Conservation (phyloP, 352 stramenopile species). For the Phytophthora pinifolia region DNA sequence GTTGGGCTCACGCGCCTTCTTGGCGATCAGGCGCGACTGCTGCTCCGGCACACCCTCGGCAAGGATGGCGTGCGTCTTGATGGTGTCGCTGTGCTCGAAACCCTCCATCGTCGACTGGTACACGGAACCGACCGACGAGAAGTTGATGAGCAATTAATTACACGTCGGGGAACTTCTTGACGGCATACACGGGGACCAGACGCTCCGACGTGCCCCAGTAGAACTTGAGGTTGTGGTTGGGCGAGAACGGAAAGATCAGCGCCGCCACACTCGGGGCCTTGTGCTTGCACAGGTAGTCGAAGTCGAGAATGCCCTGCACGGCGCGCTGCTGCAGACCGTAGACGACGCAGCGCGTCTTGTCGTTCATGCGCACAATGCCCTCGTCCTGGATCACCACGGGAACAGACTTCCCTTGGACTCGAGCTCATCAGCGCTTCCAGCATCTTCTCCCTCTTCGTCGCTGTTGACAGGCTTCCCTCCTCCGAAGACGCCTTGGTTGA, state of each 20-base stretch:
- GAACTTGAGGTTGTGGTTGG: constrained; percentile 97
- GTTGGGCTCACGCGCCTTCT: constrained; percentile 88
- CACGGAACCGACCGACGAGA: constrained; percentile 97
- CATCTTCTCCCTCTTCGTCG: constrained; percentile 35
- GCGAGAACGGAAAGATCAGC: constrained; percentile 95
- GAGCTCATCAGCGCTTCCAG: constrained; percentile 25
- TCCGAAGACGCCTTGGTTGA: constrained; percentile 31
- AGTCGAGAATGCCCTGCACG: constrained; percentile 97
- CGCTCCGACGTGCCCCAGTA: constrained; percentile 97
- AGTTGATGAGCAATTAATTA: constrained; percentile 98
- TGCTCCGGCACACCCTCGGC: constrained; percentile 96
- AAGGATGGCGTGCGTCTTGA: constrained; percentile 98
- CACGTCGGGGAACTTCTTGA: constrained; percentile 93
- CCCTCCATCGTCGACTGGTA: constrained; percentile 95
- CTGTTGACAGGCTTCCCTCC: constrained; percentile 31
- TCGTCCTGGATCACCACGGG: constrained; percentile 77
- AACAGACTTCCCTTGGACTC: constrained; percentile 35
- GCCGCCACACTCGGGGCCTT: constrained; percentile 93
- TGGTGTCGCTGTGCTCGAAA: constrained; percentile 90
- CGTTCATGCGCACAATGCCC: constrained; percentile 85
- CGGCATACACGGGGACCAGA: constrained; percentile 92
- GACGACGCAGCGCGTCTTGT: constrained; percentile 92
- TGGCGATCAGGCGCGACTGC: constrained; percentile 95
- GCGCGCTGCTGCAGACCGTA: constrained; percentile 94
- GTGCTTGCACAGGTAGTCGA: constrained; percentile 97